Conservation (phyloP, 2,329 filamentous ascomycete genomes). For the Nemania sp. region DNA sequence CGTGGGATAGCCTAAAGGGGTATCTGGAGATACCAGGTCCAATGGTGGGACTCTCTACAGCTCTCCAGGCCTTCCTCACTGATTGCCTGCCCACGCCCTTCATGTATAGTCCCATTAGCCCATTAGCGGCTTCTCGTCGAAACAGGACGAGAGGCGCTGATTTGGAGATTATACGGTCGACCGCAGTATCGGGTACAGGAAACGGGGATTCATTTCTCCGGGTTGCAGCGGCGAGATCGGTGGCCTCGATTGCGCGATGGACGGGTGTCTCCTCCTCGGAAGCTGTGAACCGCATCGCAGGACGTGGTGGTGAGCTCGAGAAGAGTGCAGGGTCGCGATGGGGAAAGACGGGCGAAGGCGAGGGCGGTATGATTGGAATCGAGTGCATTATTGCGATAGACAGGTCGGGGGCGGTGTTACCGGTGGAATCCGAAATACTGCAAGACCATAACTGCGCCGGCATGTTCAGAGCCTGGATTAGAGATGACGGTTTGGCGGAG, state of each 20-base stretch:
- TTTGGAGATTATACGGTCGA: constrained; percentile 46
- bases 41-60: constrained; percentile 46
- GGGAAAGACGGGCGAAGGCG: constrained; percentile 75
- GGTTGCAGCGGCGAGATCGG: constrained; percentile 70
- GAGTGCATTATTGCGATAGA: constrained; percentile 59
- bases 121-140: not conserved
- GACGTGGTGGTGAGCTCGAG: constrained; percentile 73
- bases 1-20: constrained; percentile 30
- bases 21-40: constrained; percentile 36
- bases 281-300: constrained; percentile 69
- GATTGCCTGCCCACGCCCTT: constrained; percentile 63
- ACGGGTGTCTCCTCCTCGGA: constrained; percentile 53
- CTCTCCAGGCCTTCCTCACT: constrained; percentile 55
- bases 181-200: constrained; percentile 76
- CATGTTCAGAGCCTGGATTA: constrained; percentile 82
- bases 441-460: constrained; percentile 85
- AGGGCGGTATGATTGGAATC: constrained; percentile 85
- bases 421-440: constrained; percentile 58
- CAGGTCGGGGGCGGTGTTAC: constrained; percentile 47
- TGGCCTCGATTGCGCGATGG: constrained; percentile 74
- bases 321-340: constrained; percentile 75
- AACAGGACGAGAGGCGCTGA: constrained; percentile 9
- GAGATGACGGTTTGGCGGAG: constrained; percentile 60
- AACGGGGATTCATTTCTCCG: constrained; percentile 90
- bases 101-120: constrained; percentile 43